Evolutionary conservation across 1,284 basidiomycete species (phyloP), one percentile per base, ranked within the genome.

Genomic region (Anthracocystis walkeri): DNA sequence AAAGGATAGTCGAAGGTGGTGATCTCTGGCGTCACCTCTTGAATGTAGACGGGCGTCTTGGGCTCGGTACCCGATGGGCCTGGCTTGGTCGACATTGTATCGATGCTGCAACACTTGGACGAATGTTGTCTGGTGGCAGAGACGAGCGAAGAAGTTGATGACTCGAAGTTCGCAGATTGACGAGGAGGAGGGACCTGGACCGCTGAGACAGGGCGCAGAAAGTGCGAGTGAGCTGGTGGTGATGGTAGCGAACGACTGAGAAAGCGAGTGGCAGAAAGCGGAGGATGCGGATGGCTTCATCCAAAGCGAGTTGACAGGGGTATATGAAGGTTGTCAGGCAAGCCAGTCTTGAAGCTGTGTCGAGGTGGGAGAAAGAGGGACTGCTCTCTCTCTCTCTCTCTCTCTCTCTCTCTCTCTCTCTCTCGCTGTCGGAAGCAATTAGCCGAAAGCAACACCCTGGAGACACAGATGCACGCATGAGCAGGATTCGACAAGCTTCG

Each of bases 1-100:
- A 86, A 86, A 6, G 85, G 85, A 11, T 74, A 69, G 38, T 77
- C 78, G 74, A 86, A 86, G 51, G 78, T 86, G 29, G 80, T 81
- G 54, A 82, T 65, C 31, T 63, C 67, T 4, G 71, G 75, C 2
- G 73, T 66, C 48, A 75, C 65, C 65, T 71, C 73, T 48, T 75
- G 68, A 42, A 75, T 75, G 56, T 51, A 65, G 44, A 74, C 71
- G 14, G 71, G 71, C n/a, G 71, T 65, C 49, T 60, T 67, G 56
- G 60, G 57, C 61, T 63, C 48, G 14, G 50, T 50, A 48, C 65
- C 65, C 61, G 62, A 61, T 1, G 58, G 50, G 18, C 58, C 62
- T 35, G 51, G 40, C 14, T 63, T 60, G 41, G 46, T 50, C 4
- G 70, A 49, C 71, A 75, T 75, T 3, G 29, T 75, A 51, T 71